A percentile compares a stretch with the other conserved stretches of the same genome.
Conservation (phyloP, 1,284 basidiomycete species). For the Apiotrichum sp. region DNA sequence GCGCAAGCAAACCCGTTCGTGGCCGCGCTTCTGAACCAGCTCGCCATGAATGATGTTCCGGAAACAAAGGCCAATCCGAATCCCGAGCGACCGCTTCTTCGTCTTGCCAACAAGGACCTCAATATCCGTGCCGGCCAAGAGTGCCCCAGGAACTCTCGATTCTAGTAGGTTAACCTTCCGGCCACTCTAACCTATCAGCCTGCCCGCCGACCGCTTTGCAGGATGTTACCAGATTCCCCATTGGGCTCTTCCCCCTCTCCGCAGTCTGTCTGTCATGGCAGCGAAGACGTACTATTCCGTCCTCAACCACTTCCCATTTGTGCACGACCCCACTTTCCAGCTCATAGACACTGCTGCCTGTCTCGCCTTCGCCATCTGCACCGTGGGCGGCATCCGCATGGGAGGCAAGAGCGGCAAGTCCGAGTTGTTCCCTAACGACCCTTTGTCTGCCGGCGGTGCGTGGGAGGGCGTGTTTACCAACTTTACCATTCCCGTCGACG, state of each 20-base stretch:
- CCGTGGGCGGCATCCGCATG: conserved; percentile 43
- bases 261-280: conserved; percentile 46
- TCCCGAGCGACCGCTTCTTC: conserved; percentile 42
- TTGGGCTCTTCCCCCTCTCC: conserved; percentile 47
- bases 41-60: conserved; percentile 38
- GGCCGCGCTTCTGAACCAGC: conserved; percentile 30
- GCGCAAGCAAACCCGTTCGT: conserved; percentile 17
- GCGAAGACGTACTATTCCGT: conserved; percentile 45
- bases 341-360: conserved; percentile 45
- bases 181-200: background rate
- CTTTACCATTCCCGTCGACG: conserved; percentile 9
- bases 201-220: conserved; percentile 45
- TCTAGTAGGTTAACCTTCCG: conserved; percentile 14
- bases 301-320: conserved; percentile 47
- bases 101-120: conserved; percentile 23
- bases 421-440: background rate
- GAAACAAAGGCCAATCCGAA: conserved; percentile 39
- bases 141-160: conserved; percentile 7
- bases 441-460: conserved; percentile 1
- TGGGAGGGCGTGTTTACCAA: conserved; percentile 13
- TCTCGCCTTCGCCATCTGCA: conserved; percentile 49
- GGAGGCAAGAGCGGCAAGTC: conserved; percentile 4
- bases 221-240: conserved; percentile 49
- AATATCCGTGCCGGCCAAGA: conserved; percentile 13
- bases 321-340: conserved; percentile 49